Conservation (phyloP, 306 rosid genomes). For the peach (Prunus persica) region DNA sequence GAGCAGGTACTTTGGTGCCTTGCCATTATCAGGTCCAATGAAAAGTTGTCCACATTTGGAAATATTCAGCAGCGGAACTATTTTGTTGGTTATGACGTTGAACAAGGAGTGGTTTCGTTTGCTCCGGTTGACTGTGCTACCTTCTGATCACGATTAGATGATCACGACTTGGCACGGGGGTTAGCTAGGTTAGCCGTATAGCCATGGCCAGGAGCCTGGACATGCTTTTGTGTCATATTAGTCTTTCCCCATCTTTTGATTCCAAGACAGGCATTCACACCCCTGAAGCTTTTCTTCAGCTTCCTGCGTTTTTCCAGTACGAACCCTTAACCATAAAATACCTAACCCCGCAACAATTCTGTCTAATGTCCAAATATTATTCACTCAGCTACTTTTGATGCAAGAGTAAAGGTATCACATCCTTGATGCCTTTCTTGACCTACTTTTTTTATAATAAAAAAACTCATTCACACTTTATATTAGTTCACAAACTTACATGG, state of each 20-base stretch:
- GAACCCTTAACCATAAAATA: not conserved
- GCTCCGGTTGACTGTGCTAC: constrained; percentile 24
- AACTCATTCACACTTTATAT: too few species aligned
- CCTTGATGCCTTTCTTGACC: not conserved
- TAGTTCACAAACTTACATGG: too few species aligned
- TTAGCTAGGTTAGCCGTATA: not conserved
- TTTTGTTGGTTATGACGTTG: constrained; percentile 29
- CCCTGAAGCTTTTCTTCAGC: not conserved
- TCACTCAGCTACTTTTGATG: not conserved
- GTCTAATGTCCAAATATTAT: not conserved
- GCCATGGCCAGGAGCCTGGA: not conserved
- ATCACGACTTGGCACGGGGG: not conserved
- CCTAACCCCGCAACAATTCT: too few species aligned
- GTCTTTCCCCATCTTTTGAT: not conserved
- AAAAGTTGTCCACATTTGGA: constrained; percentile 14
- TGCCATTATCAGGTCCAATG: constrained; percentile 14
- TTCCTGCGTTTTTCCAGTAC: too few species aligned
- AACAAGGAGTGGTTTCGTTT: constrained; percentile 22
- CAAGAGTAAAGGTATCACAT: not conserved
- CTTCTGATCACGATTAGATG: not conserved
- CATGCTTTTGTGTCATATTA: not conserved
- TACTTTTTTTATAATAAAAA: too few species aligned
- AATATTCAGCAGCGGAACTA: constrained; percentile 20
- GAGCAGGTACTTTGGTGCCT: constrained; percentile 19
- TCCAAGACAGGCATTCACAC: not conserved